phyloP scores from a whole-genome alignment of 2,329 filamentous ascomycete genomes.

The Zasmidium citrigriseum region DNA sequence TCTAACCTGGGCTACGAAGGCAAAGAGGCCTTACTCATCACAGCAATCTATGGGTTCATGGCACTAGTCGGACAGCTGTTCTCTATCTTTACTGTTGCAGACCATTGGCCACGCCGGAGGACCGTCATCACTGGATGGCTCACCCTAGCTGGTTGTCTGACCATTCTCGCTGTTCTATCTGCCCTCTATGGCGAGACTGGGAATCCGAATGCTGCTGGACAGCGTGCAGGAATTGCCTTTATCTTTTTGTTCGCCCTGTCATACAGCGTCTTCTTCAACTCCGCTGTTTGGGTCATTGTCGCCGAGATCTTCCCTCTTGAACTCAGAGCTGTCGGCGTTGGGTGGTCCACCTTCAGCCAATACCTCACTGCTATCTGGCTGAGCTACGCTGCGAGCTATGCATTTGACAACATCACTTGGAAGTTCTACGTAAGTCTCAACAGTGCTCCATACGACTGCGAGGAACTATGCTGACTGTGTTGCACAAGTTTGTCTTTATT shows the following conservation, averaged over 20 bases:
- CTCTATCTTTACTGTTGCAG: conserved; percentile 36
- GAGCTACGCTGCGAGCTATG: conserved; percentile 39
- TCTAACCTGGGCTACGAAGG: conserved; percentile 37
- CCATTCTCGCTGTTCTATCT: conserved; percentile 32
- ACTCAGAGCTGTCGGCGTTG: conserved; percentile 34
- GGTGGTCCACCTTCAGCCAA: conserved; percentile 67
- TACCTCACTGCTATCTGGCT: conserved; percentile 98
- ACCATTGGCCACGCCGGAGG: conserved; percentile 37
- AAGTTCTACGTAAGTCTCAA: conserved; percentile 38
- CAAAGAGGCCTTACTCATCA: conserved; percentile 36
- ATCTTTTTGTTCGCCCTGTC: conserved; percentile 41
- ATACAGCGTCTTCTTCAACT: conserved; percentile 43
- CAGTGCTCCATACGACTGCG: no score
- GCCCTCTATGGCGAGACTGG: conserved; percentile 27
- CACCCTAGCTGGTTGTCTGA: conserved; percentile 21
- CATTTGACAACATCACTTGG: conserved; percentile 36
- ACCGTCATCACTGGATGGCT: conserved; percentile 36
- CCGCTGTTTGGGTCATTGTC: conserved; percentile 38
- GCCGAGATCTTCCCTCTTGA: conserved; percentile 38
- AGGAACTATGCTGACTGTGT: not conserved
- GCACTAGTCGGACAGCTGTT: conserved; percentile 39
- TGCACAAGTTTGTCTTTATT: conserved; percentile 37
- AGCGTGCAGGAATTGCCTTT: conserved; percentile 38
- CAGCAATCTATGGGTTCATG: conserved; percentile 41
- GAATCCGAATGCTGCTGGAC: conserved; percentile 26